phyloP scores from a whole-genome alignment of 1,139 yeast genomes.

The Kurtzmaniella quercitrusa region DNA sequence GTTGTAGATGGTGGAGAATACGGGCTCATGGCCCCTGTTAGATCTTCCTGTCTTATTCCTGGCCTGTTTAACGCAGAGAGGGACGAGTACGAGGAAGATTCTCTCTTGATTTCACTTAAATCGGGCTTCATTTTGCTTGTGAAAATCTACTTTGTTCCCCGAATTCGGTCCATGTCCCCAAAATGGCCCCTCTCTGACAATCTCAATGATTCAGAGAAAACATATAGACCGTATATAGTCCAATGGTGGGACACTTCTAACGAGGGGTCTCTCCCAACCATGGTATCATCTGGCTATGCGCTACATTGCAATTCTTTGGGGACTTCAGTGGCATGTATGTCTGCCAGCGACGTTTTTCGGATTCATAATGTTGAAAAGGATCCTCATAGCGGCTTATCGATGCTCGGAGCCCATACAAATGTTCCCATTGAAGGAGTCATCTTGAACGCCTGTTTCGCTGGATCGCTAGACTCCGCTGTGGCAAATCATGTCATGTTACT shows the following conservation, averaged over 20 bases:
- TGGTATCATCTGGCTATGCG: constrained; percentile 31
- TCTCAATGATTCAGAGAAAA: constrained; percentile 1
- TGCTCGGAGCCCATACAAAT: constrained; percentile 36
- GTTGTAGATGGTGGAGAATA: constrained; percentile 29
- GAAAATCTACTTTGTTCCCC: constrained; percentile 32
- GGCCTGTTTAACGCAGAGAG: constrained; percentile 18
- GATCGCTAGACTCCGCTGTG: constrained; percentile 22
- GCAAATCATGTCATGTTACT: constrained; percentile 34
- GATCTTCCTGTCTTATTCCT: constrained; percentile 32
- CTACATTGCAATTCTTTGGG: constrained; percentile 36
- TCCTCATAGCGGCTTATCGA: constrained; percentile 23
- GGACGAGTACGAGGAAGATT: constrained; percentile 30
- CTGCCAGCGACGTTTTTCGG: constrained; percentile 34
- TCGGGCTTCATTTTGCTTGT: constrained; percentile 41
- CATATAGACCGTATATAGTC: constrained; percentile 41
- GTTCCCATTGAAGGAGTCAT: constrained; percentile 39
- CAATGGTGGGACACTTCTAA: constrained; percentile 48
- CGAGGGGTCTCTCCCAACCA: constrained; percentile 16
- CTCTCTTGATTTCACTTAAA: constrained; percentile 35
- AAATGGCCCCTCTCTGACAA: neutral
- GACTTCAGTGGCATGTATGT: constrained; percentile 32
- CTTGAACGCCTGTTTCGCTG: constrained; percentile 41
- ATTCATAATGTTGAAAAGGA: constrained; percentile 34
- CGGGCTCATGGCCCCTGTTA: constrained; percentile 30
- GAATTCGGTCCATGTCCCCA: constrained; percentile 8